Conservation (phyloP, 1,284 basidiomycete genomes). For the Ceratobasidium sp. region DNA sequence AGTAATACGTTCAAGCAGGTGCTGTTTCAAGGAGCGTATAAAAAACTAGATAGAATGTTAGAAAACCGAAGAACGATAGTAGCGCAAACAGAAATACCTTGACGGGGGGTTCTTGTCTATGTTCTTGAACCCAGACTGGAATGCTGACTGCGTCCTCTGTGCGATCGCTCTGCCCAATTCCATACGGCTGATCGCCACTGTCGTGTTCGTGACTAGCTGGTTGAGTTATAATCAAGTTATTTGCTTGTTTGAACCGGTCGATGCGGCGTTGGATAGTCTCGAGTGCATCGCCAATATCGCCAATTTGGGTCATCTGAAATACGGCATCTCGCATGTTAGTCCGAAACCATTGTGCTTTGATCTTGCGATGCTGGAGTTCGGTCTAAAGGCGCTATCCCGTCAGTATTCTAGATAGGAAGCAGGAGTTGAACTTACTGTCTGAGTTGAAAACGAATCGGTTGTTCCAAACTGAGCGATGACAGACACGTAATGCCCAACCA, state of each 20-base stretch:
- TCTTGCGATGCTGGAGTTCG: slow-evolving; percentile 42
- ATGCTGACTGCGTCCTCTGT: slow-evolving; percentile 43
- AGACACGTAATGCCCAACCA: slow-evolving; percentile 49
- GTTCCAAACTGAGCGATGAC: slow-evolving; percentile 50
- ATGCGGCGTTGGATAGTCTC: slow-evolving; percentile 26
- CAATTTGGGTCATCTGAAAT: slow-evolving; percentile 43
- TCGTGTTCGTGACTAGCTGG: background rate
- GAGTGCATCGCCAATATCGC: slow-evolving; percentile 24
- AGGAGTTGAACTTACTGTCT: slow-evolving; percentile 46
- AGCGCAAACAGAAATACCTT: slow-evolving; percentile 42
- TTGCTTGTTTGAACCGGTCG: slow-evolving; percentile 4
- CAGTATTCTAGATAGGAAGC: background rate
- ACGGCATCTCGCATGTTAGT: slow-evolving; percentile 41
- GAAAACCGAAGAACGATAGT: too few relatives aligned
- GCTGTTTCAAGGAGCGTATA: slow-evolving; percentile 42
- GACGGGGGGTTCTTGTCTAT: slow-evolving; percentile 44
- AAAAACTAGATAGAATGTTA: slow-evolving; percentile 45
- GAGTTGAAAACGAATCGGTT: slow-evolving; percentile 51
- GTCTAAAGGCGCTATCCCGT: slow-evolving; percentile 23
- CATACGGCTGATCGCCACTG: slow-evolving; percentile 29
- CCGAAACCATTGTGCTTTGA: slow-evolving; percentile 43
- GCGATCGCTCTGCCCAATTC: slow-evolving; percentile 37
- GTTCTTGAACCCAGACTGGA: slow-evolving; percentile 38
- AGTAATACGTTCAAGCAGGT: slow-evolving; percentile 42
- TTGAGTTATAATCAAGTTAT: background rate